Base-by-base conservation (phyloP, 345 rosid genomes). In the Gossypium anomalum region DNA sequence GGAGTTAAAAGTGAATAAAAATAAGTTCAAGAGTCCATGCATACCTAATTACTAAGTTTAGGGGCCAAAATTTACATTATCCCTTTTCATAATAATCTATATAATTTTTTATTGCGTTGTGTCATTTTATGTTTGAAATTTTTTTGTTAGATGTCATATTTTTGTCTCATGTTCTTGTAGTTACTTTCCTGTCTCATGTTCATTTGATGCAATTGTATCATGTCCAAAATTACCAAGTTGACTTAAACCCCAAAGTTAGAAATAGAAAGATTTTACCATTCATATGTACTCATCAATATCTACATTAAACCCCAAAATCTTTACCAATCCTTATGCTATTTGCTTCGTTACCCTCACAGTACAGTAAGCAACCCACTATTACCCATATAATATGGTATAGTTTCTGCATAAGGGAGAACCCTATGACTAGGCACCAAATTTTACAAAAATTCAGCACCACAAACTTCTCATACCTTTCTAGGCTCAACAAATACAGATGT, bases 401-500 rank as follows among this genome's bases (percentile, higher is more conserved):
- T 25, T 58, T 12, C 62, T 58, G 34, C 34, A 58, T 58, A 16
- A 20, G 29, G 52, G 17, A 10, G 2, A 44, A 65, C 51, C 51
- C 25, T 58, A 5, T 11, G 6, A 63, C 49, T 43, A 11, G 49
- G 69, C 14, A 45, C 70, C 17, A 20, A 47, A 22, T 22, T 45
- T 65, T 15, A 29, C 9, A 23, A 38, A 64, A 27, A 29, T 62
- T 48, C 44, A 73, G 22, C 25, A 44, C 45, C 49, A 55, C 9
- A 64, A 9, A 4, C 55, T 23, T 65, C 29, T 87, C 80, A 81
- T 3, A 49, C 16, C 73, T 77, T 55, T 73, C 91, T 82, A 19
- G 62, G 81, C 83, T 91, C 94, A 22, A 89, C 93, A 70, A 93
- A 91, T 60, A 95, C 98, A 2, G 92, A 58, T 13, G 94, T 85